Evolutionary conservation across 2,329 filamentous ascomycete species (phyloP).

Genomic region (Gaeumannomyces sp.): DNA sequence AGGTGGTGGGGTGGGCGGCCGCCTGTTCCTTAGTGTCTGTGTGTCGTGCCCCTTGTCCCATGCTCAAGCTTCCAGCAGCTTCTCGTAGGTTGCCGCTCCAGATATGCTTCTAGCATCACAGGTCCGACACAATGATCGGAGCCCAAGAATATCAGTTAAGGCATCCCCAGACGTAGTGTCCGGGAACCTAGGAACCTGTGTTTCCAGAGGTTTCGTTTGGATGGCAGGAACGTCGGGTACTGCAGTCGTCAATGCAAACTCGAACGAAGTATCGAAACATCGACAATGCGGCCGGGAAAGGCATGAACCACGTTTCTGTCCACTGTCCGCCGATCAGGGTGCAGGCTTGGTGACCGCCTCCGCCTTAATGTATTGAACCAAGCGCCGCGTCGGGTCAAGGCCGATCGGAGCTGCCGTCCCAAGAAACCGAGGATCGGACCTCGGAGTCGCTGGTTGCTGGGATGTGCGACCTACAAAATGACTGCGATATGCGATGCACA

Average conservation of each 20-base stretch:
- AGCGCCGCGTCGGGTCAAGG: neutral
- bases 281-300: neutral
- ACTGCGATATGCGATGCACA: neutral
- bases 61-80: neutral
- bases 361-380: neutral
- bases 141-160: neutral
- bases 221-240: neutral
- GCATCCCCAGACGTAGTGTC: neutral
- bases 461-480: too few species aligned
- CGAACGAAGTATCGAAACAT: neutral
- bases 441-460: neutral
- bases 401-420: neutral
- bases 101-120: neutral
- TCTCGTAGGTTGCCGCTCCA: neutral
- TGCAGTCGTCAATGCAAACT: neutral
- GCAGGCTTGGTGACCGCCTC: neutral
- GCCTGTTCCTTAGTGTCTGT: neutral
- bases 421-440: neutral
- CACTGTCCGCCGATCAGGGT: neutral
- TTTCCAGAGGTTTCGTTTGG: neutral
- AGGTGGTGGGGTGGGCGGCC: neutral
- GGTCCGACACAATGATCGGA: neutral
- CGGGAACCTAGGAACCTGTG: neutral
- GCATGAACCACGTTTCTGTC: neutral
- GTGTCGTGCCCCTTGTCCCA: neutral